Evolutionary conservation across 805 yeast genomes (phyloP), one percentile per base, ranked within the genome.

Genomic region (Metschnikowia rubicola): DNA sequence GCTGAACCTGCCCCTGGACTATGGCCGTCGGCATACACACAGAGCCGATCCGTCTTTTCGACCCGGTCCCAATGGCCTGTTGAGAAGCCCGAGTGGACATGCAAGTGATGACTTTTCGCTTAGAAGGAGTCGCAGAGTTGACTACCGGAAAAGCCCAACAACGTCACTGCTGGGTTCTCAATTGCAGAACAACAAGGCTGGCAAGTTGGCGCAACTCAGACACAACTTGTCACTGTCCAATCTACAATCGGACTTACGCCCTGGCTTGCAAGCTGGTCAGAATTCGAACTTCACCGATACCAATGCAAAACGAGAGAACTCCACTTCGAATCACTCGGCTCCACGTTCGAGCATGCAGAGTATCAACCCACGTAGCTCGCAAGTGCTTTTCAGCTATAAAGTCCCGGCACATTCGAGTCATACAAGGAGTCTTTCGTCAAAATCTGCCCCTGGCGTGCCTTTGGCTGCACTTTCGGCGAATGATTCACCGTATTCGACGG

Each of bases 121-220:
- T 48, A 62, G 63, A 36, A 56, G 77, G 46, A 64, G 71, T 46
- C 66, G 76, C 48, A 59, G 77, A 39, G 61, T 67, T 2, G 74
- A 70, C 50, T 71, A 71, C 55, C 54, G 72, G 29, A 71, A 71
- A 39, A 64, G 58, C 32, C 44, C 58, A 3, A 38, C 52, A 17
- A 8, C 54, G 13, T 39, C 44, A 12, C 54, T 44, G 67, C 10
- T 62, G 63, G 48, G 63, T 37, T 44, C 58, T 56, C 49, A 69
- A 44, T 52, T 65, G n/a, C 57, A 60, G 44, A 46, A 32, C 42
- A 51, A 44, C 40, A 62, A 62, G 41, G 58, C 62, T 10, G 65
- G 57, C 4, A 62, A 62, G 35, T 46, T 62, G 41, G 61, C 66
- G 1, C 64, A 58, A 15, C 52, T 62, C 37, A 42, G 66, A 17